Evolutionary conservation across 768 basidiomycete genomes (phyloP).

Genomic region (Tylopilus rubrobrunneus): DNA sequence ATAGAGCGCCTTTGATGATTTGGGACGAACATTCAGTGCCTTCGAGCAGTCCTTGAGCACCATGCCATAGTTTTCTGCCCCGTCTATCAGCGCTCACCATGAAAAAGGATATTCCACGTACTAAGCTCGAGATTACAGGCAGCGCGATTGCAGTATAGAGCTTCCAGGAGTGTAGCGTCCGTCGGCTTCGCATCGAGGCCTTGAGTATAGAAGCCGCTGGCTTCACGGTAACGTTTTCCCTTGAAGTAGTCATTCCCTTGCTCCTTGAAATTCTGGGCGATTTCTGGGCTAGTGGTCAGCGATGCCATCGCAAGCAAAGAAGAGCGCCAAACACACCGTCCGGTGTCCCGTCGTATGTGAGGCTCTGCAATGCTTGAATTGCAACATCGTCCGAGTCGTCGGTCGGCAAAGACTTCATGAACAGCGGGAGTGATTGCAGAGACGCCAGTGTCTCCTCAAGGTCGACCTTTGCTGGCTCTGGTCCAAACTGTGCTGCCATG

Average conservation of each 20-base stretch:
- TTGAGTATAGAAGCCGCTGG: constrained; percentile 84
- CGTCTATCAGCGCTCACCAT: neutral
- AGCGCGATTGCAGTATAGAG: constrained; percentile 83
- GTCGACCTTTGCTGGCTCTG: constrained; percentile 19
- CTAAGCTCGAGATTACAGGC: constrained; percentile 90
- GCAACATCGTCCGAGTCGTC: constrained; percentile 60
- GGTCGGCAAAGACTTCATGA: constrained; percentile 84
- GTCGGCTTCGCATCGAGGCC: constrained; percentile 83
- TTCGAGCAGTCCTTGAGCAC: constrained; percentile 83
- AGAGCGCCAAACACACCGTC: constrained; percentile 64
- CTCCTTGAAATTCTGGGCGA: constrained; percentile 89
- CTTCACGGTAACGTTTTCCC: constrained; percentile 83
- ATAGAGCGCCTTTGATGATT: constrained; percentile 80
- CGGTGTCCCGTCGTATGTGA: constrained; percentile 86
- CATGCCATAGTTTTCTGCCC: constrained; percentile 79
- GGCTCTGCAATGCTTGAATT: constrained; percentile 78
- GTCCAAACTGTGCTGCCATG: constrained; percentile 25
- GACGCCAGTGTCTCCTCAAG: constrained; percentile 37
- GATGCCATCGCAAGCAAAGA: neutral
- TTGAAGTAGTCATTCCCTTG: constrained; percentile 95
- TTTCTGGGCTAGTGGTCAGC: constrained; percentile 46
- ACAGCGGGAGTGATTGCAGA: constrained; percentile 75
- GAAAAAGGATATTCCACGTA: constrained; percentile 34
- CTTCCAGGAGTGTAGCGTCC: constrained; percentile 53
- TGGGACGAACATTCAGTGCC: constrained; percentile 58